A percentile compares a stretch with the other conserved stretches of the same genome.
These are phyloP conservation scores for Berkeleyomyces basicola DNA, from an alignment of 2,329 filamentous ascomycete genomes.

Conservation along the genomic window DNA sequence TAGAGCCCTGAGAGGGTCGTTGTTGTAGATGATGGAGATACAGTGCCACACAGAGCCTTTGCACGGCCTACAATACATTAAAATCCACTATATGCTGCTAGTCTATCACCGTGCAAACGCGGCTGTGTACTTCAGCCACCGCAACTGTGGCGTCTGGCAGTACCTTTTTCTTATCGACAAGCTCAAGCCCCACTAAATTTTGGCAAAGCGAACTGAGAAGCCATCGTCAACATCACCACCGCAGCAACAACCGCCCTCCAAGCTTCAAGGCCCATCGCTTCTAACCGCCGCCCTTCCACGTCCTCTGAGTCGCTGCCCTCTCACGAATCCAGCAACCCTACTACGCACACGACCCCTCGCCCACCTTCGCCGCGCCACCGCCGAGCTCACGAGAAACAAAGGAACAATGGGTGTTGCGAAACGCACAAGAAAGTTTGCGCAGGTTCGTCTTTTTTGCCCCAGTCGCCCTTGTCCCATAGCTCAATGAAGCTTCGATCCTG, in stretches of 20 bases:
- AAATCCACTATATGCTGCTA: not conserved
- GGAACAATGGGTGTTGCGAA: conserved; percentile 67
- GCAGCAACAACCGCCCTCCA: not conserved
- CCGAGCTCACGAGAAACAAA: too few relatives aligned
- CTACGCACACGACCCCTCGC: not conserved
- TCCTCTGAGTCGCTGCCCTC: not conserved
- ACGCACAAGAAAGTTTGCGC: conserved; percentile 80
- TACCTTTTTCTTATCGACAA: conserved; percentile 12
- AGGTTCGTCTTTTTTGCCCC: conserved; percentile 25
- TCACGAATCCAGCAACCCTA: not conserved
- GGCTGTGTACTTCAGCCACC: not conserved
- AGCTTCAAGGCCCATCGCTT: not conserved
- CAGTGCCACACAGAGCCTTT: not conserved
- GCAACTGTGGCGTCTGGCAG: not conserved
- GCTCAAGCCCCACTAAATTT: conserved; percentile 12
- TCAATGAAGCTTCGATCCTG: not conserved
- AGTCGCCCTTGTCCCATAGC: not conserved
- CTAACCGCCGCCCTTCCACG: not conserved
- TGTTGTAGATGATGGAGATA: not conserved
- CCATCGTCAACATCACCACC: not conserved
- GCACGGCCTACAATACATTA: not conserved
- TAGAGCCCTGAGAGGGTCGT: too few relatives aligned
- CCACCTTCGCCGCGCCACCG: too few relatives aligned
- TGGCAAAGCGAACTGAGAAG: not conserved
- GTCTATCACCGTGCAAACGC: not conserved